Conservation (phyloP, 2,329 filamentous ascomycete species). For the Aurifilum marmelostoma region DNA sequence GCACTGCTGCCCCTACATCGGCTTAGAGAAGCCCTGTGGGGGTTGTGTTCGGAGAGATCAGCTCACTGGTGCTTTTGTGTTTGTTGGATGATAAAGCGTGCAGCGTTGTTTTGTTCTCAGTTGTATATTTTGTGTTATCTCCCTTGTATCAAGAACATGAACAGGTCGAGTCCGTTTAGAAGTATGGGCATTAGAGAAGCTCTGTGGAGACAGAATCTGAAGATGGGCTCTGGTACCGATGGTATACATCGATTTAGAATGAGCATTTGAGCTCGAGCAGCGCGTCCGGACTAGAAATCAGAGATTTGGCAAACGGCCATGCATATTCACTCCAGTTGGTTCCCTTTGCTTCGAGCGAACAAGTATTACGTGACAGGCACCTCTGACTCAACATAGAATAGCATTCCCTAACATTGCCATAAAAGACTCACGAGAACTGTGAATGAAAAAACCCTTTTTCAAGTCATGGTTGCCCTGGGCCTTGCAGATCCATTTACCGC, state of each 20-base stretch:
- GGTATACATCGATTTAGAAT: no score
- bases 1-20: conserved; percentile 14
- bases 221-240: no score
- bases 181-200: background rate
- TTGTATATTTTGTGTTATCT: background rate
- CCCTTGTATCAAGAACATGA: background rate
- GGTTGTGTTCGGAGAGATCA: background rate
- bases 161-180: background rate
- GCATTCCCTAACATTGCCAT: no score
- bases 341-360: no score
- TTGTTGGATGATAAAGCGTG: background rate
- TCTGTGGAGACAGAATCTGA: no score
- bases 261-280: no score
- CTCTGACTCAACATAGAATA: no score
- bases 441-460: no score
- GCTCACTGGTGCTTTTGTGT: background rate
- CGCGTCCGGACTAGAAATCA: background rate
- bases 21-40: background rate
- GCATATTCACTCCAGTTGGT: no score
- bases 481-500: background rate
- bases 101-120: background rate
- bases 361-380: no score
- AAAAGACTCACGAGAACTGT: no score
- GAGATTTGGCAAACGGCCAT: background rate
- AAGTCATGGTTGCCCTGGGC: no score